Evolutionary conservation across 2,329 filamentous ascomycete species (phyloP).

Genomic region (Ophiostoma angusticollis): DNA sequence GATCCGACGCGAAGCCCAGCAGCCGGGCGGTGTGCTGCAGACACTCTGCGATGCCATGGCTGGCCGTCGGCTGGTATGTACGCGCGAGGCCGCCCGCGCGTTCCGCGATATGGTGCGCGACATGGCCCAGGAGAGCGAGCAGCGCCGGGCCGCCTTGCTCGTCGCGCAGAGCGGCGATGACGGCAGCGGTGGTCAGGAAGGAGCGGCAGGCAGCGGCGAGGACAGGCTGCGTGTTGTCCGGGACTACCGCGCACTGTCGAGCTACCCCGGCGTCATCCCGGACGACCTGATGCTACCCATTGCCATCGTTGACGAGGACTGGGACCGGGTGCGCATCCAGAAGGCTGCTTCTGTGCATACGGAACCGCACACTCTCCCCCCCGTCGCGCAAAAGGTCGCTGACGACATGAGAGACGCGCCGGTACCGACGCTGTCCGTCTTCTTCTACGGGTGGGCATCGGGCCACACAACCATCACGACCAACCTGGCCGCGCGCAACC

Average conservation of each 20-base stretch:
- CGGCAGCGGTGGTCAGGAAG: background rate
- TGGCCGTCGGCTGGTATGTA: conserved; percentile 48
- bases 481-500: conserved; percentile 53
- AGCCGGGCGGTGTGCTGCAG: conserved; percentile 40
- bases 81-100: conserved; percentile 48
- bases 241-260: conserved; percentile 24
- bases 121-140: conserved; percentile 50
- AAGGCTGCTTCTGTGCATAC: conserved; percentile 9
- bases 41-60: conserved; percentile 50
- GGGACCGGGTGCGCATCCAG: conserved; percentile 24
- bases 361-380: conserved; percentile 29
- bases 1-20: conserved; percentile 48
- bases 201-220: background rate
- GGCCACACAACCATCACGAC: conserved; percentile 55
- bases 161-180: background rate
- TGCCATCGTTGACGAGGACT: conserved; percentile 35
- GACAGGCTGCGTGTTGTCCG: conserved; percentile 15
- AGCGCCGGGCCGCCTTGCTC: conserved; percentile 45
- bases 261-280: conserved; percentile 23
- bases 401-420: conserved; percentile 21
- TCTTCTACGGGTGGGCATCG: conserved; percentile 56
- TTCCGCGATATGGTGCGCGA: conserved; percentile 54
- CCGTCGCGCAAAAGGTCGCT: conserved; percentile 27
- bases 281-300: conserved; percentile 41
- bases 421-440: conserved; percentile 50